Base-by-base conservation (phyloP, 148 eudicot species). In the Persicaria maculosa region DNA sequence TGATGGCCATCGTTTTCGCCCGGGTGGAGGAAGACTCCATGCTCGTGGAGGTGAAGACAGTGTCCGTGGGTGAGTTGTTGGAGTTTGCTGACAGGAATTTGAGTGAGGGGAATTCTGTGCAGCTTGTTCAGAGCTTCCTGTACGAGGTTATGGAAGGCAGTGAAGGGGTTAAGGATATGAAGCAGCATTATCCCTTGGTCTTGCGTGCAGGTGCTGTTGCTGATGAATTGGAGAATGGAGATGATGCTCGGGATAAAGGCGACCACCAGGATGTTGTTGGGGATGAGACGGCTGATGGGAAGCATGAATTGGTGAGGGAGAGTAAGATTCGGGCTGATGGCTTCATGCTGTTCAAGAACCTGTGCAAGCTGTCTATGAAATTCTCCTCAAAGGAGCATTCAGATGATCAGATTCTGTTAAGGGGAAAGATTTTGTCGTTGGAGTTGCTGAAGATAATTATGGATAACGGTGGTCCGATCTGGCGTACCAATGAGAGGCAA, bases 301-400 rank as follows among this genome's bases (percentile, higher is more conserved):
- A 70, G 67, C 77, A 36, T 25, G 71, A 40, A 14, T 50, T 74
- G 14, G 78, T 73, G 59, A 80, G 76, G 50, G 85, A 85, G 74
- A 80, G 91, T 71, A 82, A 82, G 85, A 88, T 95, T 61, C 83
- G 91, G 74, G 91, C 90, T 79, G 99, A 90, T 69, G 97, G 97
- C 0, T 90, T 95, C 78, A 71, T 81, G 85, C 84, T 95, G 71
- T 95, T 83, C 79, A 90, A 90, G 85, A 87, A 95, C 75, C 83
- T 95, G 82, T 95, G 99, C 82, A 92, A 92, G 76, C 78, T 95
- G 75, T 92, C 99, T 0, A 92, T 95, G 99, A 95, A 95, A 80
- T 95, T 92, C 83, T 90, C 97, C 3, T 84, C 97, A 1, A 93
- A 83, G 71, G 97, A 92, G 77, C 86, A 88, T 76, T 75, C 93